These are phyloP conservation scores for Roridomyces roridus DNA, from an alignment of 768 basidiomycete species.

Conservation along the genomic window DNA sequence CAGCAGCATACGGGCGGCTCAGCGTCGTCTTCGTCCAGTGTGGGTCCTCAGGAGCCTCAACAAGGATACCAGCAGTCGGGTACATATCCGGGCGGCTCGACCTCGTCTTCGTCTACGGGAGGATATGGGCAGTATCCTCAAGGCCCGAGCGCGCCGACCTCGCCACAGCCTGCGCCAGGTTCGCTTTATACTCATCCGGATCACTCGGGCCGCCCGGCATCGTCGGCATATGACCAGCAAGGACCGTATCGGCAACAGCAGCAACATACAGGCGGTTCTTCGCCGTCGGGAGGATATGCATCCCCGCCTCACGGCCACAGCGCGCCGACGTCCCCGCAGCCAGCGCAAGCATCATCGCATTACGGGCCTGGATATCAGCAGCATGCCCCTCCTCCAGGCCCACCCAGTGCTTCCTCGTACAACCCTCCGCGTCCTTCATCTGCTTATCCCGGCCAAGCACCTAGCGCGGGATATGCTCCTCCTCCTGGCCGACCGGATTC, in stretches of 20 bases:
- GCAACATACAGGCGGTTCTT: constrained; percentile 8
- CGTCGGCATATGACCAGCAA: neutral
- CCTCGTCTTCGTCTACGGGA: neutral
- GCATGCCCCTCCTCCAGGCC: too few relatives aligned
- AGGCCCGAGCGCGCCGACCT: neutral
- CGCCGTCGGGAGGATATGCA: neutral
- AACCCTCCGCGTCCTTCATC: too few relatives aligned
- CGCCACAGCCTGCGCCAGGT: neutral
- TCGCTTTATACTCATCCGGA: too few relatives aligned
- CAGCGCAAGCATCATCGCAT: constrained; percentile 8
- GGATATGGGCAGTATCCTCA: neutral
- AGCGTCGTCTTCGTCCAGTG: neutral
- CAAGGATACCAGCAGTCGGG: neutral
- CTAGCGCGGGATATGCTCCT: too few relatives aligned
- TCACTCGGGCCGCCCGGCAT: neutral
- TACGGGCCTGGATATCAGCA: constrained; percentile 9
- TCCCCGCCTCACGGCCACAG: neutral
- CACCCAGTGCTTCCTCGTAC: too few relatives aligned
- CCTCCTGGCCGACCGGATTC: neutral
- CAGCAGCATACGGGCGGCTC: constrained; percentile 3
- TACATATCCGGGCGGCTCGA: too few relatives aligned
- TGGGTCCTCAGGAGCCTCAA: neutral
- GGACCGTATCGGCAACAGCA: neutral
- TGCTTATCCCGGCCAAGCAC: too few relatives aligned
- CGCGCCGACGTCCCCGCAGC: constrained; percentile 5